These are phyloP conservation scores for Grosmannia serpens DNA, from an alignment of 2,329 filamentous ascomycete genomes.

Conservation along the genomic window DNA sequence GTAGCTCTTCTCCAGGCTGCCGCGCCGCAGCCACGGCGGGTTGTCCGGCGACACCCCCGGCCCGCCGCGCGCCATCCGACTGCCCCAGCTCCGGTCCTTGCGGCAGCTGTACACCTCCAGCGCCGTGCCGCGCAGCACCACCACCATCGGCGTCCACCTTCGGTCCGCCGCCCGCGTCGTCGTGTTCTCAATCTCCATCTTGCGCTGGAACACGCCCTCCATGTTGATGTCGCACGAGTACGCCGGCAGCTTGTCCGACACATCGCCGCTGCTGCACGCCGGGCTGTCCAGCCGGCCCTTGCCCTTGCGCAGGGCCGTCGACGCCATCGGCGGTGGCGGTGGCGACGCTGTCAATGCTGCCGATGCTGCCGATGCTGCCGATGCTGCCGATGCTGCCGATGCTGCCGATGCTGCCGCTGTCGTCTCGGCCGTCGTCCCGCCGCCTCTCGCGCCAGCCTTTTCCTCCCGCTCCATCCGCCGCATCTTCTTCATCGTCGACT, in stretches of 20 bases:
- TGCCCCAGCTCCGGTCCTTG: slow-evolving; percentile 37
- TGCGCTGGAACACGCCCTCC: slow-evolving; percentile 47
- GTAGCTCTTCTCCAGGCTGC: slow-evolving; percentile 53
- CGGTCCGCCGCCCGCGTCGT: slow-evolving; percentile 50
- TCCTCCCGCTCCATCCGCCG: neutral
- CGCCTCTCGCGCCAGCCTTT: neutral
- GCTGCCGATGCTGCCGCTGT: slow-evolving; percentile 3
- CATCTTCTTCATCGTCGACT: slow-evolving; percentile 19
- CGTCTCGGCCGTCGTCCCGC: neutral
- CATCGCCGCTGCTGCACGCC: neutral
- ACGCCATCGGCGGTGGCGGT: neutral
- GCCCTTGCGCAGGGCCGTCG: neutral
- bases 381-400: neutral
- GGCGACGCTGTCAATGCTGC: neutral
- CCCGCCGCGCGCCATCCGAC: slow-evolving; percentile 33
- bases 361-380: slow-evolving; percentile 2
- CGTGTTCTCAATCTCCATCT: slow-evolving; percentile 55
- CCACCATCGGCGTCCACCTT: slow-evolving; percentile 53
- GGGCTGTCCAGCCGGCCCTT: neutral
- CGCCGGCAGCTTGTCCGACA: slow-evolving; percentile 29
- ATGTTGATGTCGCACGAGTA: slow-evolving; percentile 46
- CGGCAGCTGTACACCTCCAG: slow-evolving; percentile 55
- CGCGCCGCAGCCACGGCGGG: slow-evolving; percentile 39
- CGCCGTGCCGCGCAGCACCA: slow-evolving; percentile 55
- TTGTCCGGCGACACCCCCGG: slow-evolving; percentile 37